Conservation (phyloP, 148 eudicot species). For the Silene conica region DNA sequence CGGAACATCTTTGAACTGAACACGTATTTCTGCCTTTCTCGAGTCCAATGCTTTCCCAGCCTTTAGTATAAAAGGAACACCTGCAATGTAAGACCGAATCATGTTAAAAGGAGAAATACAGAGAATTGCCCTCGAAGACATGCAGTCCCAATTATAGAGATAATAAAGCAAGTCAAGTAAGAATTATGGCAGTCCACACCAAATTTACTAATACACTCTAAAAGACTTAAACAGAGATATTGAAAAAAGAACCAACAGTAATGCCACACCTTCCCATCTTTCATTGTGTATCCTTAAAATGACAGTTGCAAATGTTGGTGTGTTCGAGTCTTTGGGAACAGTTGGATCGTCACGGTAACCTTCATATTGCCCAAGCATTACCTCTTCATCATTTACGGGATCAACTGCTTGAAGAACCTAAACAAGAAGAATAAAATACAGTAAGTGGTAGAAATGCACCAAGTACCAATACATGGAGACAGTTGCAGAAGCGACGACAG, state of each 20-base stretch:
- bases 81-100: slow-evolving; percentile 36
- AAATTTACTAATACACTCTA: slow-evolving; percentile 2
- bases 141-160: not conserved
- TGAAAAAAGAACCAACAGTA: not conserved
- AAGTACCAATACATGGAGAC: no score
- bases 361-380: slow-evolving; percentile 90
- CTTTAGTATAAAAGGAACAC: slow-evolving; percentile 92
- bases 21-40: slow-evolving; percentile 90
- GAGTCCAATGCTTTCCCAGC: slow-evolving; percentile 91
- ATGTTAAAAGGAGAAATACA: slow-evolving; percentile 8
- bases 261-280: slow-evolving; percentile 88
- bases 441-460: not conserved
- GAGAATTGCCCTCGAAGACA: slow-evolving; percentile 5
- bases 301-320: slow-evolving; percentile 92
- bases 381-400: slow-evolving; percentile 76
- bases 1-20: slow-evolving; percentile 94
- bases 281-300: slow-evolving; percentile 78
- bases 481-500: no score
- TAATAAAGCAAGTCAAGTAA: no score
- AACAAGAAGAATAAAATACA: slow-evolving; percentile 5
- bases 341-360: slow-evolving; percentile 90
- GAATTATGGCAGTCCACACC: no score
- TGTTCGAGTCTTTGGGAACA: slow-evolving; percentile 79
- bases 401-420: slow-evolving; percentile 84
- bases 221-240: not conserved